These are phyloP conservation scores for Penicillium fuscoglaucum DNA, from an alignment of 2,329 filamentous ascomycete species.

Conservation along the genomic window DNA sequence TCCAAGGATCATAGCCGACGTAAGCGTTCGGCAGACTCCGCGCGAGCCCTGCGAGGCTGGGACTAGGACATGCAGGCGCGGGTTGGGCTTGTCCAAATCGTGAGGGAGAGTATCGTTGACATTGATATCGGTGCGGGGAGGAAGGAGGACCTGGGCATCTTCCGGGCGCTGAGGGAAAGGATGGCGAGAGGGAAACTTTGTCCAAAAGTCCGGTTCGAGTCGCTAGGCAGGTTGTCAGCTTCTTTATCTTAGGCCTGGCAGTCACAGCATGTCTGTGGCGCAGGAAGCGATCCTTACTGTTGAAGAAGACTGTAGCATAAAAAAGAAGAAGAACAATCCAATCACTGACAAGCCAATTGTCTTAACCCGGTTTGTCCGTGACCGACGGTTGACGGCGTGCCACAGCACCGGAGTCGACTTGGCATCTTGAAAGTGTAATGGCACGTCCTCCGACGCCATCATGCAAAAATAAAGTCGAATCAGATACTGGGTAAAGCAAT, in stretches of 20 bases:
- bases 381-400: constrained; percentile 30
- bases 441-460: constrained; percentile 30
- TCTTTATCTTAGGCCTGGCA: neutral
- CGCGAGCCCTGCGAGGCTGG: constrained; percentile 50
- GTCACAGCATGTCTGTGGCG: neutral
- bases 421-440: constrained; percentile 28
- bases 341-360: constrained; percentile 23
- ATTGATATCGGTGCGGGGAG: constrained; percentile 18
- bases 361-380: constrained; percentile 29
- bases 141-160: constrained; percentile 32
- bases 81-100: constrained; percentile 36
- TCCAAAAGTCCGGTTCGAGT: constrained; percentile 32
- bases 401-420: constrained; percentile 27
- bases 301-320: constrained; percentile 22
- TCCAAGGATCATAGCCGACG: constrained; percentile 59
- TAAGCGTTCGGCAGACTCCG: constrained; percentile 58
- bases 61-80: constrained; percentile 57
- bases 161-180: constrained; percentile 34
- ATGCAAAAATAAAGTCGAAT: constrained; percentile 9
- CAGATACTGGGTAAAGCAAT: neutral
- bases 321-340: constrained; percentile 28
- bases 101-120: constrained; percentile 33
- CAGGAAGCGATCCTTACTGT: constrained; percentile 20
- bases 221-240: constrained; percentile 21
- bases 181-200: constrained; percentile 36